Conservation (phyloP, 306 rosid genomes). For the Citrullus mucosospermus region DNA sequence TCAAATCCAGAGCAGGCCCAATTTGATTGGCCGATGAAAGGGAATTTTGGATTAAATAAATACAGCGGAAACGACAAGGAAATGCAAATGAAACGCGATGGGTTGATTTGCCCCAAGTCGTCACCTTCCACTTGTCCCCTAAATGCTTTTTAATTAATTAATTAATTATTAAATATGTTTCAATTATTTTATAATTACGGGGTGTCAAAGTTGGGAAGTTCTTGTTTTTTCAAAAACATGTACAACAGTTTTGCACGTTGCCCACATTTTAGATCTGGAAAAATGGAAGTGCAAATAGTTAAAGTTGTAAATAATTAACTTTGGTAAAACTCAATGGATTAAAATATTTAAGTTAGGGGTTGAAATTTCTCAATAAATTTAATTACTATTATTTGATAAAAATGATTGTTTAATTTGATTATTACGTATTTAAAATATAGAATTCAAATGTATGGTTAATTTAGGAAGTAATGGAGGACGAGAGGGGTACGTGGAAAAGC, state of each 20-base stretch:
- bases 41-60: background rate
- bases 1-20: background rate
- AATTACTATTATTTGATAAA: too few species aligned
- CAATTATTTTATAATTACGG: background rate
- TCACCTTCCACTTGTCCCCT: background rate
- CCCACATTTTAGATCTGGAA: background rate
- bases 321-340: too few species aligned
- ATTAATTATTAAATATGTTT: background rate
- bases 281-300: too few species aligned
- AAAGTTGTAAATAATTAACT: too few species aligned
- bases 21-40: background rate
- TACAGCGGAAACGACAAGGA: background rate
- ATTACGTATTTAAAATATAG: too few species aligned
- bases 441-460: too few species aligned
- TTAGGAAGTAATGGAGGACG: too few species aligned
- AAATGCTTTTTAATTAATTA: background rate
- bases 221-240: too few species aligned
- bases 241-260: background rate
- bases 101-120: background rate
- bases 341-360: too few species aligned
- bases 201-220: background rate
- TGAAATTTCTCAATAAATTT: too few species aligned
- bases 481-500: too few species aligned
- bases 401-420: too few species aligned
- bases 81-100: constrained; percentile 1